A percentile compares a stretch with the other conserved stretches of the same genome.
Evolutionary conservation across 352 stramenopile species (phyloP).

Genomic region (Phytophthora sojae): DNA sequence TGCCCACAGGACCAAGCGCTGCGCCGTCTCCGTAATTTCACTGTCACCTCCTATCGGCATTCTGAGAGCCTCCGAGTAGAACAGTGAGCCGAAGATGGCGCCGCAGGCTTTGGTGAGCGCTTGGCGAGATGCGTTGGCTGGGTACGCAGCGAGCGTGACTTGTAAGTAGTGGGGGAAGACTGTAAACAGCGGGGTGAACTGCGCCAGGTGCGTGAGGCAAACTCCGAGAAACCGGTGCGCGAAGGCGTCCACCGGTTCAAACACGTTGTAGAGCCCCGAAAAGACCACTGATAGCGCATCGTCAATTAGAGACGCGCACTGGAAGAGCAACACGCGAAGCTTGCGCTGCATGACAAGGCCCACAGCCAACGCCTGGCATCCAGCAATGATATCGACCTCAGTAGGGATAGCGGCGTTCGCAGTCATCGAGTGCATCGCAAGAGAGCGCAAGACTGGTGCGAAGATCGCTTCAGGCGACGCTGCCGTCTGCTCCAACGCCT

Average conservation of each 20-base stretch:
- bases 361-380: constrained; percentile 50
- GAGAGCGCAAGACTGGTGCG: constrained; percentile 35
- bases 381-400: constrained; percentile 47
- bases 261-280: constrained; percentile 55
- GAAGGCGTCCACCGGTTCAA: constrained; percentile 60
- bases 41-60: constrained; percentile 9
- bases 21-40: constrained; percentile 18
- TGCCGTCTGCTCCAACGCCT: constrained; percentile 38
- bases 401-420: constrained; percentile 20
- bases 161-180: constrained; percentile 68
- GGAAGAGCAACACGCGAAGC: constrained; percentile 55
- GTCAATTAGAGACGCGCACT: constrained; percentile 43
- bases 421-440: constrained; percentile 28
- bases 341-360: constrained; percentile 63
- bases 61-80: constrained; percentile 44
- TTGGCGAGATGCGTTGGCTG: constrained; percentile 38
- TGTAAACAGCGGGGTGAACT: constrained; percentile 57
- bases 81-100: constrained; percentile 60
- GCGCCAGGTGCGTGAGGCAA: constrained; percentile 51
- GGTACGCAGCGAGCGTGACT: constrained; percentile 53
- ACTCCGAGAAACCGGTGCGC: constrained; percentile 58
- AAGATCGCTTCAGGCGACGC: constrained; percentile 40
- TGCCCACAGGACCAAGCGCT: constrained; percentile 58
- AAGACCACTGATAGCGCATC: constrained; percentile 61
- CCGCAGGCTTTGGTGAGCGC: constrained; percentile 54